Evolutionary conservation across 1,284 basidiomycete species (phyloP).

Genomic region (Sanghuangporus baumii): DNA sequence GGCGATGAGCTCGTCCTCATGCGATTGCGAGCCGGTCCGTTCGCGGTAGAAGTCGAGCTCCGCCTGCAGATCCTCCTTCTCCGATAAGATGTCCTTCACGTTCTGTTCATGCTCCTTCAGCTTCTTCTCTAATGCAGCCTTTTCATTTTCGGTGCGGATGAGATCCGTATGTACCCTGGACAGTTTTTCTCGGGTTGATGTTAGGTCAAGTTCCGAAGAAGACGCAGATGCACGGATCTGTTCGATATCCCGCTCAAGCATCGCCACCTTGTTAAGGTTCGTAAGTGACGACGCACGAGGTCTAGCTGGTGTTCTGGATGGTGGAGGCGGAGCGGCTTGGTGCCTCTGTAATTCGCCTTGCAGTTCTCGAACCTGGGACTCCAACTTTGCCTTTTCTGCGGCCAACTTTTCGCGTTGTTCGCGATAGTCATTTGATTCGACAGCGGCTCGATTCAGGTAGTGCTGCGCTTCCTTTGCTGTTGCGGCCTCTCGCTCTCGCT

Average conservation of each 20-base stretch:
- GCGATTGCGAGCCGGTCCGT: conserved; percentile 27
- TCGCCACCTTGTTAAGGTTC: conserved; percentile 36
- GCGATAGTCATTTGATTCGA: conserved; percentile 44
- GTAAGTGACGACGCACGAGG: conserved; percentile 47
- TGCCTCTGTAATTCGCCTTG: conserved; percentile 39
- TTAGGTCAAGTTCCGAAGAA: conserved; percentile 40
- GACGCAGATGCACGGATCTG: conserved; percentile 38
- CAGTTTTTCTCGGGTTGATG: conserved; percentile 39
- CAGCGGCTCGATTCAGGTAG: conserved; percentile 51
- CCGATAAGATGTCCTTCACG: conserved; percentile 39
- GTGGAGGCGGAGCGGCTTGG: conserved; percentile 26
- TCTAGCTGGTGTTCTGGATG: conserved; percentile 29
- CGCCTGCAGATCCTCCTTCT: conserved; percentile 38
- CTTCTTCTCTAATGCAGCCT: conserved; percentile 45
- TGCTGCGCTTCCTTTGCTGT: conserved; percentile 50
- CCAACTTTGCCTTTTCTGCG: conserved; percentile 49
- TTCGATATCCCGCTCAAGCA: conserved; percentile 49
- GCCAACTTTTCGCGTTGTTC: conserved; percentile 41
- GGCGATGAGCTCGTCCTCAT: conserved; percentile 50
- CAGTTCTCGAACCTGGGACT: conserved; percentile 50
- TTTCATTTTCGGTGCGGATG: conserved; percentile 53
- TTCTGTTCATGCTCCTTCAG: conserved; percentile 37
- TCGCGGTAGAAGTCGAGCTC: conserved; percentile 44
- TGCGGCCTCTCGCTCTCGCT: conserved; percentile 44
- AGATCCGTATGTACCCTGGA: conserved; percentile 42